Evolutionary conservation across 2,329 filamentous ascomycete species (phyloP).

Genomic region (Sporothrix curviconia): DNA sequence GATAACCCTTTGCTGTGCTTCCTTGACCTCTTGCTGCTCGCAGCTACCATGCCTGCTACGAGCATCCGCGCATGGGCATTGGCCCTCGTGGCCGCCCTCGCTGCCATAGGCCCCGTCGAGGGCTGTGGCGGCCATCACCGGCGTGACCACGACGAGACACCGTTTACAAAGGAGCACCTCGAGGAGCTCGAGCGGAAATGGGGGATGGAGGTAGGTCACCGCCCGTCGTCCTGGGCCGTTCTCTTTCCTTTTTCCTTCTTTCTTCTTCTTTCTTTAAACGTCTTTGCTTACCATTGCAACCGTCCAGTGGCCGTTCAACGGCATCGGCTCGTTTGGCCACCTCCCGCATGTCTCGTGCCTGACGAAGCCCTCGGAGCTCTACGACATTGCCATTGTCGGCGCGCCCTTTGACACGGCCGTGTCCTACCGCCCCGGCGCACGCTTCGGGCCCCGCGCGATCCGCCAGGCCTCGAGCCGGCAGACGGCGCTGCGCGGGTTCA

Average conservation of each 20-base stretch:
- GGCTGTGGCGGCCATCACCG: conserved; percentile 25
- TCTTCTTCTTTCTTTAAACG: neutral
- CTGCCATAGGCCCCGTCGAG: conserved; percentile 7
- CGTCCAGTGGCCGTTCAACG: conserved; percentile 60
- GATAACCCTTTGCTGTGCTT: neutral
- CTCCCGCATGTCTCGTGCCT: conserved; percentile 63
- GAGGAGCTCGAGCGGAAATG: conserved; percentile 51
- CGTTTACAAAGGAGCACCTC: conserved; percentile 44
- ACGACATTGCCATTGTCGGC: conserved; percentile 66
- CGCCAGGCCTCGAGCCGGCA: conserved; percentile 77
- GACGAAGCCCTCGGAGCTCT: conserved; percentile 54
- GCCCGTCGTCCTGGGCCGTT: neutral
- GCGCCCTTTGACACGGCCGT: conserved; percentile 70
- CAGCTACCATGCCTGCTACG: neutral
- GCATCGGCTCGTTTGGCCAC: conserved; percentile 70
- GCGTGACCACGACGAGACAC: conserved; percentile 31
- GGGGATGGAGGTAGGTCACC: conserved; percentile 43
- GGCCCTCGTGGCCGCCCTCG: conserved; percentile 12
- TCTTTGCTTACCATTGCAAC: too few species aligned
- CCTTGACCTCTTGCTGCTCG: neutral
- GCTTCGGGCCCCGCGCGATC: conserved; percentile 84
- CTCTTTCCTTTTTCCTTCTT: neutral
- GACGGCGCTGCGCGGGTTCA: conserved; percentile 73
- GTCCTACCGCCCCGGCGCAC: conserved; percentile 63
- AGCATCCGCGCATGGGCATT: conserved; percentile 14